Conservation (phyloP, 495 filamentous ascomycete species). For the Aspergillus bridgeri region DNA sequence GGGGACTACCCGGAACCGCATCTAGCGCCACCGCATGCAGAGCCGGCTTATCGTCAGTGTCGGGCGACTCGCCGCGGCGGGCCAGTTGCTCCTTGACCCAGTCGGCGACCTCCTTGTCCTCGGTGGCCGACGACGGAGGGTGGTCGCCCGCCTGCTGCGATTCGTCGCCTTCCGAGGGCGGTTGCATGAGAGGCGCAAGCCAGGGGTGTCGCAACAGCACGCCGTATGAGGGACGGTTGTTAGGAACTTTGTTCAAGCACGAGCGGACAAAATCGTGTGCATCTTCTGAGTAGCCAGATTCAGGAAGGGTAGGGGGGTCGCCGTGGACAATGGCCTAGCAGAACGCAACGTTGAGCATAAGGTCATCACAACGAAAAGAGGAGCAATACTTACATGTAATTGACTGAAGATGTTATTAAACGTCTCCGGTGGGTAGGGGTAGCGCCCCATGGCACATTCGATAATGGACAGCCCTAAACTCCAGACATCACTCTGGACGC, state of each 20-base stretch:
- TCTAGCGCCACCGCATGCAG: conserved; percentile 76
- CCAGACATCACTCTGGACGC: conserved; percentile 98
- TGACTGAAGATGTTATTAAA: conserved; percentile 99
- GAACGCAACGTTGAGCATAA: conserved; percentile 12
- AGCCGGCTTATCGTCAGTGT: conserved; percentile 58
- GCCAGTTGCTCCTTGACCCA: conserved; percentile 79
- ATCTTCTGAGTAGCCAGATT: conserved; percentile 68
- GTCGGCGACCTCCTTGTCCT: conserved; percentile 74
- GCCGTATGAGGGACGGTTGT: conserved; percentile 82
- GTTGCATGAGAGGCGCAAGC: conserved; percentile 76
- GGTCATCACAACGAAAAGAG: conserved; percentile 1
- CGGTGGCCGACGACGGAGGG: conserved; percentile 41
- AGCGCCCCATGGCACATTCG: conserved; percentile 92
- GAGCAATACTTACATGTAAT: conserved; percentile 72
- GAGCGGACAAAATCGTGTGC: conserved; percentile 84
- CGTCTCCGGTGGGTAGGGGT: conserved; percentile 96
- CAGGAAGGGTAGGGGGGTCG: conserved; percentile 81
- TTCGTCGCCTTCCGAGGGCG: conserved; percentile 68
- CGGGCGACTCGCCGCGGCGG: conserved; percentile 49
- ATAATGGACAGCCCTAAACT: conserved; percentile 91
- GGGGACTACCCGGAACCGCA: conserved; percentile 42
- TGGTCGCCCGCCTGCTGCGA: conserved; percentile 37
- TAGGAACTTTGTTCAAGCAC: conserved; percentile 90
- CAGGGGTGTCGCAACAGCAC: conserved; percentile 87
- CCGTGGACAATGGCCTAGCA: conserved; percentile 93